Conservation (phyloP, 1,284 basidiomycete genomes). For the Anthracocystis setariae region DNA sequence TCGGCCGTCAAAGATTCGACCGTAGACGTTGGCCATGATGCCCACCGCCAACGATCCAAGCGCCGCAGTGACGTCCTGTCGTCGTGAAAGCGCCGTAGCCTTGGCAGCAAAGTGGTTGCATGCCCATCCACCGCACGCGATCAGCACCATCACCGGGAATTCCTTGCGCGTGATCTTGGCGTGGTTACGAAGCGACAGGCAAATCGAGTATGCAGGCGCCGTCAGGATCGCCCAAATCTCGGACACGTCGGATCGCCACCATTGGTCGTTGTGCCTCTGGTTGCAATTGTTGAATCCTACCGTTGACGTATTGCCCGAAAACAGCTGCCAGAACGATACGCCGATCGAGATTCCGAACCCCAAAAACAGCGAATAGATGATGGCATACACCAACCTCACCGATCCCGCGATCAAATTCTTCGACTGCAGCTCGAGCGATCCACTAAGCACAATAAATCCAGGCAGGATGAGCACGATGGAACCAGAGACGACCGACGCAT, state of each 20-base stretch:
- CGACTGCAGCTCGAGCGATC: conserved; percentile 78
- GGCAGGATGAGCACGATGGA: conserved; percentile 89
- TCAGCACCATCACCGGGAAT: conserved; percentile 75
- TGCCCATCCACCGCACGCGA: conserved; percentile 80
- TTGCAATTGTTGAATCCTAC: conserved; percentile 30
- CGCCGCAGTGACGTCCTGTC: conserved; percentile 65
- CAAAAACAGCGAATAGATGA: conserved; percentile 74
- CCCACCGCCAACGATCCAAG: conserved; percentile 83
- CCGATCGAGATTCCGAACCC: conserved; percentile 59
- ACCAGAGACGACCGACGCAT: conserved; percentile 82
- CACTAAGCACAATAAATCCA: conserved; percentile 71
- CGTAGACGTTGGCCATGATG: conserved; percentile 82
- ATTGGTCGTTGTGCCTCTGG: conserved; percentile 30
- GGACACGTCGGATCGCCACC: conserved; percentile 70
- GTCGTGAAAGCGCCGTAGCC: conserved; percentile 29
- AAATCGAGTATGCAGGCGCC: conserved; percentile 80
- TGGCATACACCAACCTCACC: conserved; percentile 83
- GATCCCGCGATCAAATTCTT: conserved; percentile 70
- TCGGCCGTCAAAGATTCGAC: conserved; percentile 80
- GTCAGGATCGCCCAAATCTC: conserved; percentile 74
- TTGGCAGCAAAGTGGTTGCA: conserved; percentile 49
- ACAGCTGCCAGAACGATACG: conserved; percentile 59
- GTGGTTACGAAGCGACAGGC: conserved; percentile 80
- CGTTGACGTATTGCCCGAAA: conserved; percentile 30
- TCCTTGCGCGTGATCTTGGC: conserved; percentile 77